phyloP scores from a whole-genome alignment of 139 green algal genomes.

The Chlorella sp. region DNA sequence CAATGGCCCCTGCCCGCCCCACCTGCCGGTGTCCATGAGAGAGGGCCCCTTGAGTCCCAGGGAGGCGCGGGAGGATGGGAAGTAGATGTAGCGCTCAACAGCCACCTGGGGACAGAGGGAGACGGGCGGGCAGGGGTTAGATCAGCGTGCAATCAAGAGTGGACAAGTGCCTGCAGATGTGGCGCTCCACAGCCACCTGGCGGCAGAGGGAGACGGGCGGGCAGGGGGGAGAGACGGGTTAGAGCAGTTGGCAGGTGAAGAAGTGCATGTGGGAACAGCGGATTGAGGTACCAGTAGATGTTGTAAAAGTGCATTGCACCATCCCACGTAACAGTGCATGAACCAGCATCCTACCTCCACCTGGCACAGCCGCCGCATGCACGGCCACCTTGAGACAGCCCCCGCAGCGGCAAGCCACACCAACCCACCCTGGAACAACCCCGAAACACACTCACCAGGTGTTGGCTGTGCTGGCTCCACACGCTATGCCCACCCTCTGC shows the following conservation, averaged over 20 bases:
- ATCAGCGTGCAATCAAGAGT: not conserved
- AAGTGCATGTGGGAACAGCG: too few relatives aligned
- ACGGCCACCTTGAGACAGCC: too few relatives aligned
- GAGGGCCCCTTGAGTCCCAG: slow-evolving; percentile 38
- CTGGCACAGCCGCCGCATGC: too few relatives aligned
- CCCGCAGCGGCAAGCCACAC: too few relatives aligned
- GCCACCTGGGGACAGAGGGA: slow-evolving; percentile 45
- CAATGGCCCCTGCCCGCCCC: not conserved
- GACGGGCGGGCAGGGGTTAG: not conserved
- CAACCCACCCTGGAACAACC: too few relatives aligned
- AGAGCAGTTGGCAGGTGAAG: not conserved
- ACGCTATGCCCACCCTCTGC: too few relatives aligned
- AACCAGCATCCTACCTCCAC: too few relatives aligned
- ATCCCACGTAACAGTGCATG: too few relatives aligned
- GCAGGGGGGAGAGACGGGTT: not conserved
- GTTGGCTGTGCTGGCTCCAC: too few relatives aligned
- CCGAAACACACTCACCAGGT: too few relatives aligned
- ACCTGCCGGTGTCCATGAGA: slow-evolving; percentile 62
- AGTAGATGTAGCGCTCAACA: slow-evolving; percentile 92
- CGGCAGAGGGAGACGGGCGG: not conserved
- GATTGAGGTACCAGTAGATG: not conserved
- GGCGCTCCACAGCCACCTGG: not conserved
- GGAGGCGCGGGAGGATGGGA: slow-evolving; percentile 61
- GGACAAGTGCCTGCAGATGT: not conserved
- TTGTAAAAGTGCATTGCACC: too few relatives aligned